These are phyloP conservation scores for Capsaspora owczarzaki DNA, from an alignment of 78 protist species.

Conservation along the genomic window DNA sequence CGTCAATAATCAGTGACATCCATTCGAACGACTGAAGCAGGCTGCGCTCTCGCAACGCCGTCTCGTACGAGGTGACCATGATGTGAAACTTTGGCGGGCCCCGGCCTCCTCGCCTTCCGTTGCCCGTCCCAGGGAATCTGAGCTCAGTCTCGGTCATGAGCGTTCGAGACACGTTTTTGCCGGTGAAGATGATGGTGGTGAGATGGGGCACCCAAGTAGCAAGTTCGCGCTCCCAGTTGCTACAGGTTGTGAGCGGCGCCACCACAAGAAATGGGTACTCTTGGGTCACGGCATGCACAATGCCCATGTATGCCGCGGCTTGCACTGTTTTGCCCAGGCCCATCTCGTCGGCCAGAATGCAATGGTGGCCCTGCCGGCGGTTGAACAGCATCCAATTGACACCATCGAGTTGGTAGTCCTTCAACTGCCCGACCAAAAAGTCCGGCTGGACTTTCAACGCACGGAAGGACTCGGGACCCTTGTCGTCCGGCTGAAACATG, in stretches of 20 bases:
- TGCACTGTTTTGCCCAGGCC: constrained; percentile 66
- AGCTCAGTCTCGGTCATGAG: no score
- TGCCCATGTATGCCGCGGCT: constrained; percentile 30
- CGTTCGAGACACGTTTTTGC: no score
- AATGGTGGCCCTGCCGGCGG: constrained; percentile 24
- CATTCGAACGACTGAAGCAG: neutral
- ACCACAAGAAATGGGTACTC: constrained; percentile 1
- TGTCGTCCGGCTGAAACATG: neutral
- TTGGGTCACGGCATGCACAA: no score
- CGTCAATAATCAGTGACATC: neutral
- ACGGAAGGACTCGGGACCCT: no score
- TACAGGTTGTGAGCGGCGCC: constrained; percentile 13
- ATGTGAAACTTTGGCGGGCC: neutral
- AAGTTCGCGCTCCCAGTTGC: constrained; percentile 38
- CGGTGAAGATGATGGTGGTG: no score
- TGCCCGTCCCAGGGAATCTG: no score
- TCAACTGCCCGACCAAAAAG: constrained; percentile 15
- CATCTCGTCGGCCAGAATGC: constrained; percentile 68
- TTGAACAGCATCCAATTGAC: constrained; percentile 52
- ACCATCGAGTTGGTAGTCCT: constrained; percentile 85
- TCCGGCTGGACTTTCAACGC: constrained; percentile 16
- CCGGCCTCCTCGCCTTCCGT: no score
- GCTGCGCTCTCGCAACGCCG: neutral
- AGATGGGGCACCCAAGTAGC: no score
- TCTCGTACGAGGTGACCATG: neutral